These are phyloP conservation scores for Pseudocercospora ulei DNA, from an alignment of 2,329 filamentous ascomycete species.

Conservation along the genomic window DNA sequence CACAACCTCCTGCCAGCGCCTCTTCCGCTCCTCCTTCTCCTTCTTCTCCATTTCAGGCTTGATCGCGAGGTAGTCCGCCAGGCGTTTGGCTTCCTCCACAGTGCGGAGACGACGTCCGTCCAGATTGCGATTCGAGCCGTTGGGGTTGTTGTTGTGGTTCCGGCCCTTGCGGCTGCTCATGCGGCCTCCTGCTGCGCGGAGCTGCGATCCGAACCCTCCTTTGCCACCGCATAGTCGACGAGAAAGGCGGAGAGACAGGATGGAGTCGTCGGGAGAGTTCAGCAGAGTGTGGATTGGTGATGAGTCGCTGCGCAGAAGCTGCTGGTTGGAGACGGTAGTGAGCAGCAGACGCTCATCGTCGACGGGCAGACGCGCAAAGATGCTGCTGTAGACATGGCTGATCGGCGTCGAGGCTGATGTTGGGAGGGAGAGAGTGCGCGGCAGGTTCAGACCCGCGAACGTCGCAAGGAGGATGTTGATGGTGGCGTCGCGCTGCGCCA, in stretches of 20 bases:
- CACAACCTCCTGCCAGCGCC: slow-evolving; percentile 81
- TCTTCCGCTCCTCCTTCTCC: slow-evolving; percentile 75
- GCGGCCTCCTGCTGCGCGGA: slow-evolving; percentile 89
- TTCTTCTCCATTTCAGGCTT: slow-evolving; percentile 96
- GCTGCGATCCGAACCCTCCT: slow-evolving; percentile 92
- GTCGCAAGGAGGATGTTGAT: slow-evolving; percentile 78
- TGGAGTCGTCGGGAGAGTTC: slow-evolving; percentile 43
- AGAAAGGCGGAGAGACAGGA: slow-evolving; percentile 73
- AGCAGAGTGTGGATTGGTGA: slow-evolving; percentile 55
- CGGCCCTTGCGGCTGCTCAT: slow-evolving; percentile 95
- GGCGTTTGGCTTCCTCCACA: slow-evolving; percentile 85
- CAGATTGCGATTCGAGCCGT: slow-evolving; percentile 83
- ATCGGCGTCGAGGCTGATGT: slow-evolving; percentile 56
- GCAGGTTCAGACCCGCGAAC: slow-evolving; percentile 72
- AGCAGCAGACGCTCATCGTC: slow-evolving; percentile 57
- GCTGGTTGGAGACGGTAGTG: slow-evolving; percentile 69
- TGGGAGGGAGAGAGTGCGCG: slow-evolving; percentile 71
- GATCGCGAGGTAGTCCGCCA: slow-evolving; percentile 88
- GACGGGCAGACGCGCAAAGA: slow-evolving; percentile 49
- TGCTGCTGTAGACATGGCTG: slow-evolving; percentile 57
- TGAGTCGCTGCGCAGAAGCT: slow-evolving; percentile 49
- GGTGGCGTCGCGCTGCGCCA: slow-evolving; percentile 12
- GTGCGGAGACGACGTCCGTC: slow-evolving; percentile 84
- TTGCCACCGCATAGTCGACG: slow-evolving; percentile 82
- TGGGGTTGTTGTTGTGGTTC: slow-evolving; percentile 58